Conservation (phyloP, 768 basidiomycete genomes). For the Ephemerocybe angulata region DNA sequence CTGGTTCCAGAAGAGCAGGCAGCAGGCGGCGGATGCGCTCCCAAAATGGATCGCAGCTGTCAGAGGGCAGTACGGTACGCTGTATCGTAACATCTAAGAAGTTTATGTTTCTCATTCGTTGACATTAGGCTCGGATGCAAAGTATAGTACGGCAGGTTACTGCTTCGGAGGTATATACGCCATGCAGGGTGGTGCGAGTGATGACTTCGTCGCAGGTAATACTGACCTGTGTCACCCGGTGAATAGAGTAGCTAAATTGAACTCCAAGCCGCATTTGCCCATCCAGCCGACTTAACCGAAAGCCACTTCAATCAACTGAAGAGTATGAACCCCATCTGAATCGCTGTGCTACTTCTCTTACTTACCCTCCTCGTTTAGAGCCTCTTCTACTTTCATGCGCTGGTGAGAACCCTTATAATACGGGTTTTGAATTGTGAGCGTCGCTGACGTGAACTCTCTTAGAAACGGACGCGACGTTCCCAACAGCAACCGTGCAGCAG, state of each 20-base stretch:
- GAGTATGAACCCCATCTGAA: conserved; percentile 28
- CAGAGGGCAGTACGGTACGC: conserved; percentile 38
- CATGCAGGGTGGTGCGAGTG: conserved; percentile 42
- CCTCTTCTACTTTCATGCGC: background rate
- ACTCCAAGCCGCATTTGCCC: conserved; percentile 45
- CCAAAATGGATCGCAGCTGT: conserved; percentile 54
- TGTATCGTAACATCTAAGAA: no score
- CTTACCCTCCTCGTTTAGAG: background rate
- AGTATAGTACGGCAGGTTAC: conserved; percentile 48
- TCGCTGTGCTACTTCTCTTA: background rate
- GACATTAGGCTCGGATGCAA: conserved; percentile 14
- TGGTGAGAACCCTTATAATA: background rate
- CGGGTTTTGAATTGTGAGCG: no score
- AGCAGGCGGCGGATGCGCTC: conserved; percentile 24
- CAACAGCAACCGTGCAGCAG: conserved; percentile 48
- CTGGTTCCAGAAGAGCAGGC: conserved; percentile 35
- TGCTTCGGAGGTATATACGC: conserved; percentile 56
- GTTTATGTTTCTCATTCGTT: no score
- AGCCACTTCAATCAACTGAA: conserved; percentile 44
- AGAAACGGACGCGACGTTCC: conserved; percentile 55
- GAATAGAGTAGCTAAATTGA: background rate
- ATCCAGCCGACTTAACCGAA: conserved; percentile 48
- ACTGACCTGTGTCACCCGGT: background rate
- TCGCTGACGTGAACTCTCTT: background rate
- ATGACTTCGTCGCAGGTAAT: conserved; percentile 39